These are phyloP conservation scores for Toxicodendron radicans DNA, from an alignment of 345 rosid species.

Conservation along the genomic window DNA sequence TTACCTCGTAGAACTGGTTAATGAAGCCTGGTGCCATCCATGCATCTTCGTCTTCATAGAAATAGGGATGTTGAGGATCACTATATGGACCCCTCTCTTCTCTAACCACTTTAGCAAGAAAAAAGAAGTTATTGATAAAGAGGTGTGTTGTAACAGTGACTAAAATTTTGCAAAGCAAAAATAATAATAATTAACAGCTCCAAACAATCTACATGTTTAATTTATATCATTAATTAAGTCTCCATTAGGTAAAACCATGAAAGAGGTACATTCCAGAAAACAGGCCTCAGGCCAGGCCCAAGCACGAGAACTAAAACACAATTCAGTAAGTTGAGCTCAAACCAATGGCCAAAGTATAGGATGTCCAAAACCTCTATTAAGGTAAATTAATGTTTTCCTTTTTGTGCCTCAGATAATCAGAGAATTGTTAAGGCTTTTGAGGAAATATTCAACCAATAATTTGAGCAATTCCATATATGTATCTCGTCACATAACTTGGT, in stretches of 20 bases:
- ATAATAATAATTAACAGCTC: neutral
- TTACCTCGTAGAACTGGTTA: conserved; percentile 83
- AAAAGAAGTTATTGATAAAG: conserved; percentile 5
- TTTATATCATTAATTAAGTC: neutral
- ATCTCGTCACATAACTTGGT: neutral
- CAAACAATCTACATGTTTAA: neutral
- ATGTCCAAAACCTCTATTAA: conserved; percentile 2
- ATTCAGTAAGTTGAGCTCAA: neutral
- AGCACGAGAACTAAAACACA: neutral
- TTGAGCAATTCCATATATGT: neutral
- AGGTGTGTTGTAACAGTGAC: neutral
- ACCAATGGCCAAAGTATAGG: neutral
- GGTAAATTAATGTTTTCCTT: neutral
- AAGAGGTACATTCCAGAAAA: neutral
- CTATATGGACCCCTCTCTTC: conserved; percentile 87
- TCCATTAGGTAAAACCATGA: neutral
- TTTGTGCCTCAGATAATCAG: neutral
- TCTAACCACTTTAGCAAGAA: conserved; percentile 69
- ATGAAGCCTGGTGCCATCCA: conserved; percentile 99
- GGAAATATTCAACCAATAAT: neutral
- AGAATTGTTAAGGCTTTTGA: neutral
- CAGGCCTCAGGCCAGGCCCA: neutral
- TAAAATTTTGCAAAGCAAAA: neutral
- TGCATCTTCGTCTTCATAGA: conserved; percentile 89
- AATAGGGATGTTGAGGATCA: conserved; percentile 92